Conservation (phyloP, 2,329 filamentous ascomycete species). For the Dothistroma septosporum region DNA sequence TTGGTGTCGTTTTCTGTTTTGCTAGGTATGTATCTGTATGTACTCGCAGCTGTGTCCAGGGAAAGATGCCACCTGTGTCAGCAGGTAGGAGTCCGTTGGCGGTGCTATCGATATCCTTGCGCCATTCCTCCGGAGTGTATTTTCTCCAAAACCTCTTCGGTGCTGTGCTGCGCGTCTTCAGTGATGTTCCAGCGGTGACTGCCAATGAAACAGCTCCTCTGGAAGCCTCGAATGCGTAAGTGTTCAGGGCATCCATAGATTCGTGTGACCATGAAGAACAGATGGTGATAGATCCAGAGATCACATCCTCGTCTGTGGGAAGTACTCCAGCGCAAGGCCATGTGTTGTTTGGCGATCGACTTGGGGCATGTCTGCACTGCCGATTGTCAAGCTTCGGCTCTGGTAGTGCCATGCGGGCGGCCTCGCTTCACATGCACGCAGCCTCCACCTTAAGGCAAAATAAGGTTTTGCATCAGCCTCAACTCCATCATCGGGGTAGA, state of each 20-base stretch:
- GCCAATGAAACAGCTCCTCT: neutral
- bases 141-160: neutral
- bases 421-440: neutral
- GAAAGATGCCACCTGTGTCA: neutral
- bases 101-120: neutral
- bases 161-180: neutral
- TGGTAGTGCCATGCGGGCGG: neutral
- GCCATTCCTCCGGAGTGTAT: neutral
- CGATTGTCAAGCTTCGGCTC: neutral
- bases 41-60: constrained; percentile 1
- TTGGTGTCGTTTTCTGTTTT: neutral
- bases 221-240: neutral
- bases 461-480: neutral
- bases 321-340: neutral
- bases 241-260: neutral
- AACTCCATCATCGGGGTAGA: neutral
- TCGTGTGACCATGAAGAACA: neutral
- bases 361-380: neutral
- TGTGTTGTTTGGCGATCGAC: neutral
- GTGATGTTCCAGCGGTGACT: neutral
- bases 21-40: constrained; percentile 1
- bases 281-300: neutral
- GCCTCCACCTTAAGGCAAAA: neutral
- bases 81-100: neutral
- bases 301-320: neutral